These are phyloP conservation scores for Hyphopichia burtonii DNA, from an alignment of 1,139 yeast genomes.

Conservation along the genomic window DNA sequence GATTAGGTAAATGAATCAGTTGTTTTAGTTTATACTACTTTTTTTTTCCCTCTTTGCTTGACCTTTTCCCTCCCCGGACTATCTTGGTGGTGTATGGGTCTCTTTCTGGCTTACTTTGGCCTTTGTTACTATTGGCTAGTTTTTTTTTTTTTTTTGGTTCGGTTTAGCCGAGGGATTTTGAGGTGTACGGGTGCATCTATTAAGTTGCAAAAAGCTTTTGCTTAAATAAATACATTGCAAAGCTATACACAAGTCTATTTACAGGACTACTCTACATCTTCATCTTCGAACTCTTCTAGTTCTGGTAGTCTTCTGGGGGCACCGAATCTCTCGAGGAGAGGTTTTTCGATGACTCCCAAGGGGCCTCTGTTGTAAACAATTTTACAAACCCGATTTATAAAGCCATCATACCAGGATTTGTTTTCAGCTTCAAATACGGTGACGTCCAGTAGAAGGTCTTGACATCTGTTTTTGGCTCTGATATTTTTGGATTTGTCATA, in stretches of 20 bases:
- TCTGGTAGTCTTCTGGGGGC: constrained; percentile 31
- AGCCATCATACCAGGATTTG: constrained; percentile 34
- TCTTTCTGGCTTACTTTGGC: constrained; percentile 1
- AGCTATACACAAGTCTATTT: background rate
- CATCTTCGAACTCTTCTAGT: constrained; percentile 44
- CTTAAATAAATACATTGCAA: no score
- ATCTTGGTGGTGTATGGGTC: background rate
- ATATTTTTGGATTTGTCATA: constrained; percentile 26
- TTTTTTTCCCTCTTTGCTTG: background rate
- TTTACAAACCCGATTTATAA: constrained; percentile 35
- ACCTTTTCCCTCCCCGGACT: constrained; percentile 5
- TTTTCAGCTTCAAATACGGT: constrained; percentile 20
- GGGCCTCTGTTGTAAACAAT: constrained; percentile 45
- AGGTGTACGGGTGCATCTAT: background rate
- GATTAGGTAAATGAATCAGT: background rate
- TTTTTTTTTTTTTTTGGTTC: no score
- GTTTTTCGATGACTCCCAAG: constrained; percentile 43
- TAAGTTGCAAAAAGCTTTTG: background rate
- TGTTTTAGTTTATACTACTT: background rate
- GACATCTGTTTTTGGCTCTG: constrained; percentile 27
- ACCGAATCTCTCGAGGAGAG: constrained; percentile 41
- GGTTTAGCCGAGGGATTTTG: no score
- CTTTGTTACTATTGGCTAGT: constrained; percentile 2
- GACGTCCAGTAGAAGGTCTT: constrained; percentile 19
- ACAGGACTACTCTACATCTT: constrained; percentile 22